Conservation (phyloP, 805 yeast species). For the Cyberlindnera mississippiensis region DNA sequence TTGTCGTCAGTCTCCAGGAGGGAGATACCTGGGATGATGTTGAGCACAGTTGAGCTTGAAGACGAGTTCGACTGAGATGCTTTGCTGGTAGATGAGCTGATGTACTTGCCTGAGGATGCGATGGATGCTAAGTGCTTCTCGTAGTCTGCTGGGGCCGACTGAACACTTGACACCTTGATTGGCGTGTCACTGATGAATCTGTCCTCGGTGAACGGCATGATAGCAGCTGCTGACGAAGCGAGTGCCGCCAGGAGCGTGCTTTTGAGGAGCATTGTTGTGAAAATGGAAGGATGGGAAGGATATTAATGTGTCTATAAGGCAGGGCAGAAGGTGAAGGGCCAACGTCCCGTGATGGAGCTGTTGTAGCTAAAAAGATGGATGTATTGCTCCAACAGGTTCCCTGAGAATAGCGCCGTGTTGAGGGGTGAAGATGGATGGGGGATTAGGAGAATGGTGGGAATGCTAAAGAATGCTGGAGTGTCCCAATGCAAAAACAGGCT, state of each 20-base stretch:
- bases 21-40: conserved; percentile 29
- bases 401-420: no score
- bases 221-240: conserved; percentile 2
- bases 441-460: no score
- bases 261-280: conserved; percentile 6
- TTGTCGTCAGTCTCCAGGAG: conserved; percentile 26
- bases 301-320: not conserved
- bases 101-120: not conserved
- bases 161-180: conserved; percentile 10
- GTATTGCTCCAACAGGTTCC: no score
- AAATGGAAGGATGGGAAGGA: no score
- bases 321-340: no score
- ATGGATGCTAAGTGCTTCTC: not conserved
- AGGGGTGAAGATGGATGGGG: no score
- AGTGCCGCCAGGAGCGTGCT: conserved; percentile 1
- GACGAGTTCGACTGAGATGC: not conserved
- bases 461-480: no score
- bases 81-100: not conserved
- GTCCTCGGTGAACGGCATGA: conserved; percentile 12
- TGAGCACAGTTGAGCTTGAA: conserved; percentile 19
- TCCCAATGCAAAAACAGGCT: no score
- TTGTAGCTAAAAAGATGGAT: no score
- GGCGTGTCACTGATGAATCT: conserved; percentile 7
- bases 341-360: no score
- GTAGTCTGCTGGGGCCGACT: conserved; percentile 8